These are phyloP conservation scores for Cynara cardunculus DNA, from an alignment of 129 eudicot genomes.

Conservation along the genomic window DNA sequence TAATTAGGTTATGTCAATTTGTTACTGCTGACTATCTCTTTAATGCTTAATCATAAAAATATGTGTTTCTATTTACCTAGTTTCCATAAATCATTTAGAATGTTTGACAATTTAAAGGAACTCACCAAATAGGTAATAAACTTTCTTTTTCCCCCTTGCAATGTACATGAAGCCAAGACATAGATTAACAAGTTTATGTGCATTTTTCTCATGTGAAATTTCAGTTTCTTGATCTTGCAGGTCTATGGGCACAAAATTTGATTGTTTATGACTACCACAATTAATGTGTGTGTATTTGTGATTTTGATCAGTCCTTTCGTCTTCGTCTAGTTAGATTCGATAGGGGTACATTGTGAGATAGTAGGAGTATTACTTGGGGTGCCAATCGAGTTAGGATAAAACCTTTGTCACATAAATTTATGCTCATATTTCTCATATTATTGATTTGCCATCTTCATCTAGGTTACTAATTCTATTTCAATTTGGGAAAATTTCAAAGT, in stretches of 20 bases:
- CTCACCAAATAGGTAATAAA: neutral
- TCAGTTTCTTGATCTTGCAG: conserved; percentile 33
- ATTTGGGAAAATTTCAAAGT: too few relatives aligned
- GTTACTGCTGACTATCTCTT: neutral
- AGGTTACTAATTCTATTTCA: too few relatives aligned
- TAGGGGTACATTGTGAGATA: too few relatives aligned
- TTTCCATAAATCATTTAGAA: neutral
- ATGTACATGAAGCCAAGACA: neutral
- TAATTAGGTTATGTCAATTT: neutral
- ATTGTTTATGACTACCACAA: conserved; percentile 92
- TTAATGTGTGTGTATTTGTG: conserved; percentile 17
- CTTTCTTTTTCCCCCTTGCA: neutral
- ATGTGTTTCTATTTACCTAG: neutral
- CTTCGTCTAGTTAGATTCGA: too few relatives aligned
- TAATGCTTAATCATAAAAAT: too few relatives aligned
- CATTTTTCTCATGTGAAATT: neutral
- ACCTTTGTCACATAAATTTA: too few relatives aligned
- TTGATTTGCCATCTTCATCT: too few relatives aligned
- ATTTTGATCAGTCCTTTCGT: too few relatives aligned
- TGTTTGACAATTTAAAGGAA: neutral
- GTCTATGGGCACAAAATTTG: conserved; percentile 75
- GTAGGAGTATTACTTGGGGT: too few relatives aligned
- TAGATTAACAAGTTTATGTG: neutral
- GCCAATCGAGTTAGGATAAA: too few relatives aligned
- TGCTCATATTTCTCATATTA: too few relatives aligned